Conservation (phyloP, 1,139 yeast species). For the Hyphopichia burtonii region DNA sequence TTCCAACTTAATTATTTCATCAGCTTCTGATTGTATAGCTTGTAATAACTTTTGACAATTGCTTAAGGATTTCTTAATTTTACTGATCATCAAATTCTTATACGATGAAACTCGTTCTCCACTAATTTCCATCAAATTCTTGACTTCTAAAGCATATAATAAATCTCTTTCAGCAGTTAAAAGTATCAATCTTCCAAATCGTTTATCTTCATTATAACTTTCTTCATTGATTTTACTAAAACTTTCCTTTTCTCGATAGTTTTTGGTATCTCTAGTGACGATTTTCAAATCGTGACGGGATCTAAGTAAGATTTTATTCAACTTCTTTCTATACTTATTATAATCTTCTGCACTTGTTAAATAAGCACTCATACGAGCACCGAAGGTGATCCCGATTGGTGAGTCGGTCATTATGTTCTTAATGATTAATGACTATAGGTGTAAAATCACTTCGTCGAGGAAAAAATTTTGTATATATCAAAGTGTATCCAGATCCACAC, state of each 20-base stretch:
- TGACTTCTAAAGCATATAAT: constrained; percentile 66
- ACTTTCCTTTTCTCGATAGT: constrained; percentile 48
- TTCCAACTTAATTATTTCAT: constrained; percentile 47
- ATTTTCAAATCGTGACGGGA: constrained; percentile 58
- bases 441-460: too few relatives aligned
- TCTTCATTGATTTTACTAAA: constrained; percentile 39
- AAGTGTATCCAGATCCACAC: neutral
- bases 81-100: constrained; percentile 58
- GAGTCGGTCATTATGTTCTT: constrained; percentile 8
- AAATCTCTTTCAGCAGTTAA: constrained; percentile 67
- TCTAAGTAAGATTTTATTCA: constrained; percentile 50
- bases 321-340: constrained; percentile 46
- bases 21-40: constrained; percentile 33
- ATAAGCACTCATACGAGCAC: constrained; percentile 48
- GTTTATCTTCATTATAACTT: constrained; percentile 46
- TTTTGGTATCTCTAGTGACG: constrained; percentile 57
- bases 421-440: too few relatives aligned
- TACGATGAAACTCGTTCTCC: constrained; percentile 41
- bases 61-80: constrained; percentile 62
- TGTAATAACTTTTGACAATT: constrained; percentile 45
- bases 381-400: constrained; percentile 45
- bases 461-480: neutral
- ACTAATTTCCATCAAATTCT: constrained; percentile 55
- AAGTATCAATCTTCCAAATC: constrained; percentile 50
- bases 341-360: constrained; percentile 52